A percentile compares a stretch with the other conserved stretches of the same genome.
Conservation (phyloP, 257 asterid genomes). For the Solanum sitiens region DNA sequence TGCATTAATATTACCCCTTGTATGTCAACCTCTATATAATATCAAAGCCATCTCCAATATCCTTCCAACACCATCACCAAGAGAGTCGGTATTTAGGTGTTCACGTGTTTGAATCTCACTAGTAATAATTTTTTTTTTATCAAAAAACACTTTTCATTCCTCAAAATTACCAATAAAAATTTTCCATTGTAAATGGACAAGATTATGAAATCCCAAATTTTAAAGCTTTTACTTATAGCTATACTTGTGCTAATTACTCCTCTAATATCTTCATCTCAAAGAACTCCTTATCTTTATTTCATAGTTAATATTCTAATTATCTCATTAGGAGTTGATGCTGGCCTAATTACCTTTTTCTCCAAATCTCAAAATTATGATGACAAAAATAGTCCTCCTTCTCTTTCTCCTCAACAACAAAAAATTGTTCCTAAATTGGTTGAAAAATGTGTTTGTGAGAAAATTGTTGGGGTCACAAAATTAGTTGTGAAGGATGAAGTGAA, state of each 20-base stretch:
- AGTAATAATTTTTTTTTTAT: no score
- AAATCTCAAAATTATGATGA: background rate
- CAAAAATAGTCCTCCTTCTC: background rate
- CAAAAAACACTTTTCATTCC: background rate
- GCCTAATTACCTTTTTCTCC: slow-evolving; percentile 40
- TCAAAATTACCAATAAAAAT: background rate
- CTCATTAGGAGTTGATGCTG: slow-evolving; percentile 49
- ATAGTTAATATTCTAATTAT: slow-evolving; percentile 43
- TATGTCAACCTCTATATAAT: background rate
- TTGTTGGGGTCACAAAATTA: background rate
- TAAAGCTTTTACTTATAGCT: slow-evolving; percentile 22
- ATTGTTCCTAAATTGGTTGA: background rate
- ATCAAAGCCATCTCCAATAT: background rate
- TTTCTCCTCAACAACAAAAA: background rate
- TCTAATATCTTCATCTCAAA: slow-evolving; percentile 34
- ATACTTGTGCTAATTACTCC: slow-evolving; percentile 31
- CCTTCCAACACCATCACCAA: background rate
- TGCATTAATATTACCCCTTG: background rate
- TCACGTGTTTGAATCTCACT: background rate
- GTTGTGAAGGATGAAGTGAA: background rate
- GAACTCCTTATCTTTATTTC: slow-evolving; percentile 39
- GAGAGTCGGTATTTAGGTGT: background rate
- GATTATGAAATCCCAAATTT: slow-evolving; percentile 18
- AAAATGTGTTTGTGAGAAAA: slow-evolving; percentile 14
- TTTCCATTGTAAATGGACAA: slow-evolving; percentile 8